Base-by-base conservation (phyloP, 2,329 filamentous ascomycete genomes). In the Cytospora leucostoma region DNA sequence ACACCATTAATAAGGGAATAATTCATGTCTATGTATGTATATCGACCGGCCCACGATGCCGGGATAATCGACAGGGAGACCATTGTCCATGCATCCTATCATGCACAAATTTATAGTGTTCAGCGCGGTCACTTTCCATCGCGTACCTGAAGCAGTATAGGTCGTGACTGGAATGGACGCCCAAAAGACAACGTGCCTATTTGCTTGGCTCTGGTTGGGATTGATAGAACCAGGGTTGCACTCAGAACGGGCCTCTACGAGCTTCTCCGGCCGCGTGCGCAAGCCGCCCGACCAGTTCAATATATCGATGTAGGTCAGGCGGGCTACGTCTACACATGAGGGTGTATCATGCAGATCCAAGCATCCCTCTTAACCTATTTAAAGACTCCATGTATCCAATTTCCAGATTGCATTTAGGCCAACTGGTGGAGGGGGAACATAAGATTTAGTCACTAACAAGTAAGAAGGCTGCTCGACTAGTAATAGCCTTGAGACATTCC, bases 191-290 rank as follows among this genome's bases (percentile, higher is more conserved):
- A 61, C 51, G 59, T 61, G 59, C 7, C 21, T 50, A 21, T 13
- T 49, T 50, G 38, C 59, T 19, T 49, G 40, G 35, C 59, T 50
- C n/a, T 61, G 40, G 4, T 47, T n/a, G 4, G n/a, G 44, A 4
- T 47, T n/a, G 44, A 61, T 37, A 55, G 59, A 51, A 27, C 59
- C 47, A 34, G 2, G 32, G 59, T 32, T 55, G 21, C 33, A 27
- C 13, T n/a, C 21, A 53, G 33, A 32, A 21, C 15, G 34, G n/a
- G 19, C n/a, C 5, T 11, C 51, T 2, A 21, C 15, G 34, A 13
- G 19, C n/a, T 3, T 7, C 51, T 2, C 32, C 11, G 10, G 19
- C 40, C 49, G 49, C 51, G 19, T 55, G 17, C 8, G 47, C 38
- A 54, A n/a, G 27, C 3, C 6, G 38, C 11, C 17, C 8, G 4